phyloP scores from a whole-genome alignment of 140 eudicot species.

The Stevia rebaudiana region DNA sequence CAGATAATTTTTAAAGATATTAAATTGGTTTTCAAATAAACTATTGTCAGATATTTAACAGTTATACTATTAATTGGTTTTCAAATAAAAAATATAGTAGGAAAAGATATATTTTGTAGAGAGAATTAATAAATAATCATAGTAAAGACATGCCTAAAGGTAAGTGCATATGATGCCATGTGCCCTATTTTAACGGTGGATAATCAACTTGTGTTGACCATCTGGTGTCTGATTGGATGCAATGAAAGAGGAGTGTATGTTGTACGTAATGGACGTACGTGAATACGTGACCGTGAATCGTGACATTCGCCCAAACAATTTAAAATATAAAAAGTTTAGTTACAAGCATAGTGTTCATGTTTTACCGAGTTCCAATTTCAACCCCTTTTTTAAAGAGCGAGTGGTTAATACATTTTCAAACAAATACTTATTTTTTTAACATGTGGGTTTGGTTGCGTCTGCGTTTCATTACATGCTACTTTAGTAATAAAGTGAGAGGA shows the following conservation, averaged over 20 bases:
- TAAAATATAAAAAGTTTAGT: neutral
- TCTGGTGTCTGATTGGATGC: conserved; percentile 3
- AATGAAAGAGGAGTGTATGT: conserved; percentile 12
- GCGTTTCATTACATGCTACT: too few relatives aligned
- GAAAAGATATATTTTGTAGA: neutral
- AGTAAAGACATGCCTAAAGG: conserved; percentile 36
- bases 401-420: too few relatives aligned
- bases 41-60: too few relatives aligned
- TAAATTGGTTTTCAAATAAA: too few relatives aligned
- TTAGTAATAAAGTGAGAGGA: too few relatives aligned
- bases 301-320: conserved; percentile 21
- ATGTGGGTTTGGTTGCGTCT: too few relatives aligned
- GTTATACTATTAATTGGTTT: neutral
- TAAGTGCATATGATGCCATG: conserved; percentile 39
- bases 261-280: conserved; percentile 7
- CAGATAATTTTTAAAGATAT: too few relatives aligned
- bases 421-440: too few relatives aligned
- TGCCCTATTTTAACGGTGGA: conserved; percentile 5
- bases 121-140: neutral
- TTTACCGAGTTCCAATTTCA: neutral
- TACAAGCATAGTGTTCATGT: neutral
- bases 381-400: neutral
- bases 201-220: conserved; percentile 27
- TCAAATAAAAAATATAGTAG: neutral
- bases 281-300: conserved; percentile 20